Percentiles rank a stretch among this genome's conserved stretches.
phyloP scores from a whole-genome alignment of 169 alveolate genomes.

The Plasmodium ovale region DNA sequence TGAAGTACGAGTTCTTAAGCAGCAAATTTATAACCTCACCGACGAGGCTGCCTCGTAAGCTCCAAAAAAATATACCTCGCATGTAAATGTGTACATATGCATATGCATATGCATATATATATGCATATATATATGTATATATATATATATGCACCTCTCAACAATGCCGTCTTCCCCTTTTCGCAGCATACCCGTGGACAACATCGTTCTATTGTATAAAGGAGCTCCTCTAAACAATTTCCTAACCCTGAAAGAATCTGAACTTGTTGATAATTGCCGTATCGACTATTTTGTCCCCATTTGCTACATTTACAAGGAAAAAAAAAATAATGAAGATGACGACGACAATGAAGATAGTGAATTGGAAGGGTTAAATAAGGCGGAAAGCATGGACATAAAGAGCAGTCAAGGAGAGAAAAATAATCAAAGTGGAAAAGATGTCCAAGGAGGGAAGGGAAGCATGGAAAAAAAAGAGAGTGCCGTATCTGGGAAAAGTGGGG shows the following conservation, averaged over 20 bases:
- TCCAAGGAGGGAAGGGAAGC: background rate
- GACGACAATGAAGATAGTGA: slow-evolving; percentile 1
- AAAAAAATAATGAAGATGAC: background rate
- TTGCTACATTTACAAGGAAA: slow-evolving; percentile 53
- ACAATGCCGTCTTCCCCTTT: background rate
- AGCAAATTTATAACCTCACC: slow-evolving; percentile 30
- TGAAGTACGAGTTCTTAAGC: slow-evolving; percentile 62
- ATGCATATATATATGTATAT: background rate
- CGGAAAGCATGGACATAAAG: background rate
- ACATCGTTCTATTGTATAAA: slow-evolving; percentile 42
- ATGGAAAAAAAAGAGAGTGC: too few relatives aligned
- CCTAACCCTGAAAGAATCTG: slow-evolving; percentile 60
- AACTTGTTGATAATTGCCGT: slow-evolving; percentile 28
- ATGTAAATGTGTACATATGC: background rate
- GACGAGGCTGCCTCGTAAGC: slow-evolving; percentile 51
- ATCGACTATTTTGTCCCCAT: slow-evolving; percentile 59
- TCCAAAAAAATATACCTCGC: background rate
- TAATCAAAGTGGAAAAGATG: background rate
- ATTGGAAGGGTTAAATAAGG: too few relatives aligned
- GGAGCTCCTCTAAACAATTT: slow-evolving; percentile 69
- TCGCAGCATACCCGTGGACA: slow-evolving; percentile 56
- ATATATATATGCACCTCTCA: background rate
- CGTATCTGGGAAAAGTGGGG: too few relatives aligned
- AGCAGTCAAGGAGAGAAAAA: background rate
- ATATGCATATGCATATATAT: background rate